Percentiles rank a stretch among this genome's conserved stretches.
phyloP scores from a whole-genome alignment of 2,329 filamentous ascomycete species.

The Juglanconis oblonga region DNA sequence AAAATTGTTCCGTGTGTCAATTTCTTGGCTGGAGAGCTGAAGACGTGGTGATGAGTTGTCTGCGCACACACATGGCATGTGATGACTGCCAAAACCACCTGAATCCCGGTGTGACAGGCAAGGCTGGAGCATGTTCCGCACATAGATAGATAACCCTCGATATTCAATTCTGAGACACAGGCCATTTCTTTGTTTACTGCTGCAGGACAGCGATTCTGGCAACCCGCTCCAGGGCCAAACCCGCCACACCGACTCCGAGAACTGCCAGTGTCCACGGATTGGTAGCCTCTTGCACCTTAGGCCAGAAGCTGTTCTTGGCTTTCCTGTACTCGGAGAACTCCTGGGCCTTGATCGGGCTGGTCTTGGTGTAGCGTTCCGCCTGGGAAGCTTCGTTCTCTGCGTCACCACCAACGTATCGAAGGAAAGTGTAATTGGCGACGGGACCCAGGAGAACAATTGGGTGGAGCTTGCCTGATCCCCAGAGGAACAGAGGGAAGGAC shows the following conservation, averaged over 20 bases:
- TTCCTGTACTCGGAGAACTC: slow-evolving; percentile 50
- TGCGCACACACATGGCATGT: no score
- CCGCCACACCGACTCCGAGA: slow-evolving; percentile 45
- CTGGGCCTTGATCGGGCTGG: slow-evolving; percentile 47
- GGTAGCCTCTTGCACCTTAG: slow-evolving; percentile 41
- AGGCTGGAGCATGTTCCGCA: no score
- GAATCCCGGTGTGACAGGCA: no score
- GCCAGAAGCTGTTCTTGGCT: slow-evolving; percentile 62
- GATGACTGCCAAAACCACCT: no score
- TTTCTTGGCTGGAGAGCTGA: no score
- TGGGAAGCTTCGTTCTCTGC: slow-evolving; percentile 55
- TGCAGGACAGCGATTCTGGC: slow-evolving; percentile 9
- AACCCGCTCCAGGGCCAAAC: slow-evolving; percentile 41
- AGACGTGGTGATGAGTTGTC: no score
- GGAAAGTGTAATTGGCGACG: slow-evolving; percentile 55
- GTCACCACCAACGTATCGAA: slow-evolving; percentile 56
- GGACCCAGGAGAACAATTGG: slow-evolving; percentile 54
- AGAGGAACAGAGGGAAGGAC: slow-evolving; percentile 57
- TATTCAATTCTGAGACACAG: neutral
- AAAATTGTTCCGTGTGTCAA: no score
- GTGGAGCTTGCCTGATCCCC: slow-evolving; percentile 51
- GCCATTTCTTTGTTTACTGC: neutral
- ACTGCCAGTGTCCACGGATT: slow-evolving; percentile 58
- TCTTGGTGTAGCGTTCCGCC: slow-evolving; percentile 47
- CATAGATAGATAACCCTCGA: no score